These are phyloP conservation scores for Candolleomyces eurysporus DNA, from an alignment of 768 basidiomycete species.

Conservation along the genomic window DNA sequence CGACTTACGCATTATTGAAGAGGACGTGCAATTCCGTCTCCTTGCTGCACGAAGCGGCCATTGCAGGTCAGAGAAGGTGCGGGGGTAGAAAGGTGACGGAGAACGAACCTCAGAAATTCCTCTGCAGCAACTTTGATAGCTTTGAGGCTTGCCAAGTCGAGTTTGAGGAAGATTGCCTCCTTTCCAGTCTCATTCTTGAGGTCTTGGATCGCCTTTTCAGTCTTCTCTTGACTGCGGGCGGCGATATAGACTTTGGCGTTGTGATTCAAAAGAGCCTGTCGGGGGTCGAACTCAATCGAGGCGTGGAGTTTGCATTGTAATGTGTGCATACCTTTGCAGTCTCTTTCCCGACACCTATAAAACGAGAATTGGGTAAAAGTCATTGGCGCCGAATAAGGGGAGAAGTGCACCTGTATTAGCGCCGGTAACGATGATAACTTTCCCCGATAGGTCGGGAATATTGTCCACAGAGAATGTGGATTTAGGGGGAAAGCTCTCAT, in stretches of 20 bases:
- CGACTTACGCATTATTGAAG: constrained; percentile 45
- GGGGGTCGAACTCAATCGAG: no score
- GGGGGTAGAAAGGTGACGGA: constrained; percentile 18
- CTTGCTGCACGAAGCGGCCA: constrained; percentile 23
- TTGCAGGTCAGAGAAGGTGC: neutral
- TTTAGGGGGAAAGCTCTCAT: neutral
- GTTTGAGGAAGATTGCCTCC: constrained; percentile 36
- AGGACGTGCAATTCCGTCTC: constrained; percentile 43
- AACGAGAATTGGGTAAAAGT: neutral
- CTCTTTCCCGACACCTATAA: constrained; percentile 55
- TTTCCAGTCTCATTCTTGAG: constrained; percentile 50
- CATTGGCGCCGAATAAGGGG: no score
- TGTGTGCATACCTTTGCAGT: constrained; percentile 44
- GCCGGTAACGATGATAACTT: constrained; percentile 36
- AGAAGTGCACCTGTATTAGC: constrained; percentile 19
- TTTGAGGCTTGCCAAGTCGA: constrained; percentile 42
- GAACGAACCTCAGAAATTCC: constrained; percentile 36
- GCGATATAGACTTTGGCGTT: constrained; percentile 70
- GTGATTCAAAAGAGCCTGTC: constrained; percentile 48
- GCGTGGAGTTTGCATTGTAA: neutral
- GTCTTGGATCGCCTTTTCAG: constrained; percentile 47
- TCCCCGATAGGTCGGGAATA: constrained; percentile 47
- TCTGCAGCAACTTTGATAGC: constrained; percentile 38
- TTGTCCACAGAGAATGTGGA: constrained; percentile 35
- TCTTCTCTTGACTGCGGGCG: constrained; percentile 41